Percentiles rank a stretch among this genome's conserved stretches.
Conservation (phyloP, 2,329 filamentous ascomycete genomes). For the Aspergillus costaricaensis region DNA sequence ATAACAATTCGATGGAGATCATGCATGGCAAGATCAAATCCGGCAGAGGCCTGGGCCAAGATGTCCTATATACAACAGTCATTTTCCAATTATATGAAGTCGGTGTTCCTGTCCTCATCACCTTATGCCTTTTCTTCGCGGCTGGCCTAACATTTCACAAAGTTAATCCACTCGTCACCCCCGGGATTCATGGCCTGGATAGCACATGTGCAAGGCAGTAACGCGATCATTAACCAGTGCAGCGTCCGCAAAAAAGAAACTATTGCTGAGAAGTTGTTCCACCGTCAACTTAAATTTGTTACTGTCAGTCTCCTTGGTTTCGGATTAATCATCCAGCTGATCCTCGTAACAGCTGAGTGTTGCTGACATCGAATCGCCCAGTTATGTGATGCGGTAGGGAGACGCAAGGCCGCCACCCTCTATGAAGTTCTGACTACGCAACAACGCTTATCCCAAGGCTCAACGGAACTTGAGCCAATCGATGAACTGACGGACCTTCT, state of each 20-base stretch:
- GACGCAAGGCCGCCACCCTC: conserved; percentile 18
- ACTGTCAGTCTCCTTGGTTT: conserved; percentile 14
- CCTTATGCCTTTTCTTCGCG: not conserved
- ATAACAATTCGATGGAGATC: conserved; percentile 21
- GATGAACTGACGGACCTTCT: conserved; percentile 22
- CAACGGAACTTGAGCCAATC: conserved; percentile 15
- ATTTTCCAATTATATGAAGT: conserved; percentile 27
- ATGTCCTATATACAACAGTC: conserved; percentile 23
- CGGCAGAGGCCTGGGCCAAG: conserved; percentile 17
- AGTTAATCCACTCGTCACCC: conserved; percentile 25
- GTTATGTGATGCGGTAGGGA: conserved; percentile 23
- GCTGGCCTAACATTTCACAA: not conserved
- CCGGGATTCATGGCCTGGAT: conserved; percentile 26
- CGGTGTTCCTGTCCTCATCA: not conserved
- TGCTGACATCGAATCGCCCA: conserved; percentile 11
- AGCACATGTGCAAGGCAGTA: conserved; percentile 26
- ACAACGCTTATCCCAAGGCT: not conserved
- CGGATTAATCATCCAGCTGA: not conserved
- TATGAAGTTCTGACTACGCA: conserved; percentile 17
- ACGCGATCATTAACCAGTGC: conserved; percentile 19
- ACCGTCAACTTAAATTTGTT: conserved; percentile 26
- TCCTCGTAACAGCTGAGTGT: not conserved
- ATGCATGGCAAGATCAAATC: conserved; percentile 18
- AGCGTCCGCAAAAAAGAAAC: conserved; percentile 5
- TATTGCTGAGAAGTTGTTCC: conserved; percentile 19